phyloP scores from a whole-genome alignment of 768 basidiomycete genomes.

The Boletellus emodensis region DNA sequence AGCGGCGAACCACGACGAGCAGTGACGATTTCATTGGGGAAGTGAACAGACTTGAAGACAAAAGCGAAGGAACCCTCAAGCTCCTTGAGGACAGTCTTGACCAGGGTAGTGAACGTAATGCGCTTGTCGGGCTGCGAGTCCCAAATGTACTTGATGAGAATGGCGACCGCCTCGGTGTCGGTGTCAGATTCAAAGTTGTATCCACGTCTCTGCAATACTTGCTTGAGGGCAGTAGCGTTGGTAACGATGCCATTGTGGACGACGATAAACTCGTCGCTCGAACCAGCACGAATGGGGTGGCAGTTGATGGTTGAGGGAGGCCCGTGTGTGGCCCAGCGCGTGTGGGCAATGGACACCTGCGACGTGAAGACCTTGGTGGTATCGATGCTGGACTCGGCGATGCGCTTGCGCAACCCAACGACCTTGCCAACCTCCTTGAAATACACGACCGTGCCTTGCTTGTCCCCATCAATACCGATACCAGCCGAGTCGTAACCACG shows the following conservation, averaged over 20 bases:
- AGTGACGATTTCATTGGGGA: slow-evolving; percentile 92
- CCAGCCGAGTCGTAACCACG: slow-evolving; percentile 98
- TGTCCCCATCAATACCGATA: slow-evolving; percentile 88
- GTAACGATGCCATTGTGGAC: slow-evolving; percentile 99
- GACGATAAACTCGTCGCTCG: slow-evolving; percentile 77
- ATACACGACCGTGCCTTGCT: slow-evolving; percentile 66
- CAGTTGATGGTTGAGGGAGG: slow-evolving; percentile 85
- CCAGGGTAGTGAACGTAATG: slow-evolving; percentile 81
- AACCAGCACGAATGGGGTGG: slow-evolving; percentile 89
- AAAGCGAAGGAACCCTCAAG: slow-evolving; percentile 99
- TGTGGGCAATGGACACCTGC: slow-evolving; percentile 97
- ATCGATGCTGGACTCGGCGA: slow-evolving; percentile 66
- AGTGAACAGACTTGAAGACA: slow-evolving; percentile 96
- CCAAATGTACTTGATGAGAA: slow-evolving; percentile 93
- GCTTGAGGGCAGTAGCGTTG: slow-evolving; percentile 82
- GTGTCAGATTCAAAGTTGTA: slow-evolving; percentile 94
- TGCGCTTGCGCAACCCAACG: slow-evolving; percentile 84
- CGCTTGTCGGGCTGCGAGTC: slow-evolving; percentile 87
- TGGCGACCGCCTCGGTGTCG: slow-evolving; percentile 96
- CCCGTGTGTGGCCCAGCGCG: slow-evolving; percentile 99
- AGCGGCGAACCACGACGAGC: slow-evolving; percentile 97
- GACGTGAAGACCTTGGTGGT: slow-evolving; percentile 73
- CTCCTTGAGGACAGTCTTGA: slow-evolving; percentile 96
- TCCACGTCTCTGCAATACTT: slow-evolving; percentile 93
- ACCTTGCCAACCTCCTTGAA: slow-evolving; percentile 99